phyloP scores from a whole-genome alignment of 148 eudicot genomes.

The Fagopyrum tataricum region DNA sequence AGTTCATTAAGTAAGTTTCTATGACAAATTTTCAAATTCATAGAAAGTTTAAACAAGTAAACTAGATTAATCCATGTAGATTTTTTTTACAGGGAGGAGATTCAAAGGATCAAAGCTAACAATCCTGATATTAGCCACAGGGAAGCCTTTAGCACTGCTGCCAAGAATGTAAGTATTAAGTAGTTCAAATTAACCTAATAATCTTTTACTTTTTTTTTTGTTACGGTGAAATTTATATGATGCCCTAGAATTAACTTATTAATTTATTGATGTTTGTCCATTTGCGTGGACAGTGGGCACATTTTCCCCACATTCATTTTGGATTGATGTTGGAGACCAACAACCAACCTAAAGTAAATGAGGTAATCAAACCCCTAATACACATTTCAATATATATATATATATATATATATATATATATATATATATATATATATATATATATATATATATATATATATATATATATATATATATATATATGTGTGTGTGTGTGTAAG shows the following conservation, averaged over 20 bases:
- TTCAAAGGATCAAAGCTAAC: slow-evolving; percentile 11
- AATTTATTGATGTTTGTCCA: background rate
- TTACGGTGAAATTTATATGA: no score
- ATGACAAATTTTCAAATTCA: background rate
- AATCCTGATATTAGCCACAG: slow-evolving; percentile 15
- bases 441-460: no score
- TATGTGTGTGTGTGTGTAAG: background rate
- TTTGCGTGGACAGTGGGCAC: slow-evolving; percentile 12
- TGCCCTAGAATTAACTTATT: no score
- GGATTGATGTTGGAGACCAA: slow-evolving; percentile 13
- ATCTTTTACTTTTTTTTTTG: no score
- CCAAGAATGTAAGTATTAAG: slow-evolving; percentile 12
- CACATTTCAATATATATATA: no score
- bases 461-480: no score
- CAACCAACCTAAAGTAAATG: slow-evolving; percentile 13
- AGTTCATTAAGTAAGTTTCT: slow-evolving; percentile 13
- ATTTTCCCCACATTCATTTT: slow-evolving; percentile 15
- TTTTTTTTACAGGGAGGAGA: slow-evolving; percentile 12
- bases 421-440: no score
- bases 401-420: no score
- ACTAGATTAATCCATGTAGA: background rate
- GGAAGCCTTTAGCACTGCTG: slow-evolving; percentile 17
- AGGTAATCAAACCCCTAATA: background rate
- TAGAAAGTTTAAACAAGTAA: no score
- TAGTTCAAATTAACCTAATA: background rate